Conservation (phyloP, 1,139 yeast genomes). For the Trichomonascaceae sp. region DNA sequence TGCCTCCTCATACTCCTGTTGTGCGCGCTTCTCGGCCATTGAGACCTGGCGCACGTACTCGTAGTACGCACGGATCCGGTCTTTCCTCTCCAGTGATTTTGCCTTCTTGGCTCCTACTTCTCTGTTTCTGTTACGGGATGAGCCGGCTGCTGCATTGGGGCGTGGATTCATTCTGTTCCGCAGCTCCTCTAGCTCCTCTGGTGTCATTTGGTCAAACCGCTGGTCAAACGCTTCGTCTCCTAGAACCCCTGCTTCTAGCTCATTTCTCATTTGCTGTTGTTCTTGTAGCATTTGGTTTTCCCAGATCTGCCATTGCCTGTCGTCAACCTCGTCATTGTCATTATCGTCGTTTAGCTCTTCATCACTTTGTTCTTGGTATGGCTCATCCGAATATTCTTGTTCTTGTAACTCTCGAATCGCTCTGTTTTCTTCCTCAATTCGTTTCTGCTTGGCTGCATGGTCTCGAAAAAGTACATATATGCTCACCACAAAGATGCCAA, state of each 20-base stretch:
- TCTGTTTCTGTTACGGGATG: slow-evolving; percentile 7
- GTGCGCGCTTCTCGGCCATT: slow-evolving; percentile 14
- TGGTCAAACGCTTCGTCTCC: neutral
- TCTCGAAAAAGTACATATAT: neutral
- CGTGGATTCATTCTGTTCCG: slow-evolving; percentile 9
- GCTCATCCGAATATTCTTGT: slow-evolving; percentile 3
- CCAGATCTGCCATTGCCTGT: slow-evolving; percentile 1
- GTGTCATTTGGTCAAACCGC: neutral
- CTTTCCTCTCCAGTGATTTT: slow-evolving; percentile 20
- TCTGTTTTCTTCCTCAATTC: neutral
- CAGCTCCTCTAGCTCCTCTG: slow-evolving; percentile 3
- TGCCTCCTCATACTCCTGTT: slow-evolving; percentile 14
- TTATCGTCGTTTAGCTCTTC: slow-evolving; percentile 5
- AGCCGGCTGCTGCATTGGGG: slow-evolving; percentile 5
- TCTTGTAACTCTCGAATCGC: neutral
- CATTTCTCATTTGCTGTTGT: too few relatives aligned
- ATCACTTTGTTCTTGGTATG: too few relatives aligned
- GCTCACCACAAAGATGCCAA: neutral
- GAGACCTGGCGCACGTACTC: slow-evolving; percentile 22
- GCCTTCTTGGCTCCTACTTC: slow-evolving; percentile 24
- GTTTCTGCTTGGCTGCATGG: neutral
- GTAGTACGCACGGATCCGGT: slow-evolving; percentile 21
- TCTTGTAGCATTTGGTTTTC: slow-evolving; percentile 1
- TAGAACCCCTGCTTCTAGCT: slow-evolving; percentile 1
- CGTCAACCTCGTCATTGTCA: slow-evolving; percentile 4